Evolutionary conservation across 2,329 filamentous ascomycete genomes (phyloP), one percentile per base, ranked within the genome.

Genomic region (Stagonosporopsis rhizophila): DNA sequence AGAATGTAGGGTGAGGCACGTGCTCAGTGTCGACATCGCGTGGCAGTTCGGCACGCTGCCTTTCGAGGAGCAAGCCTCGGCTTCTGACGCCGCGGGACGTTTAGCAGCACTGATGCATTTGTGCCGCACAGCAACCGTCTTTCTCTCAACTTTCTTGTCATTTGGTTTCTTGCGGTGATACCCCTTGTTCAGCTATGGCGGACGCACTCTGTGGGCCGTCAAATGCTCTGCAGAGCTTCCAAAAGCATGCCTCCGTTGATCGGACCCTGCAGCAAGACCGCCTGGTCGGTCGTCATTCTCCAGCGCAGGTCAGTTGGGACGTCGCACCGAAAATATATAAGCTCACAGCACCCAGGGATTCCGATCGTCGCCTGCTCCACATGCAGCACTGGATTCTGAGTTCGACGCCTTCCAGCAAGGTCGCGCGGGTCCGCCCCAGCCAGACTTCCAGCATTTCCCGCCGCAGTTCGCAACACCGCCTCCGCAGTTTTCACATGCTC

Each of bases 181-280:
- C 57, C 57, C 44, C 41, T 54, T 59, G 32, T 42, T 44, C 35
- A 57, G 79, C 62, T 66, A 90, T 90, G 87, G 81, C 85, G 48
- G 87, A 90, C 68, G 82, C 84, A 65, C 79, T 90, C 52, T 93
- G 90, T 73, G 89, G 90, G 56, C 89, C 89, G 17, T 90, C 89
- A 12, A 92, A 90, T 75, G 83, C 89, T 60, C 83, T 91, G 48
- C 89, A 91, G 75, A 88, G 84, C 69, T 86, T 92, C 71, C 84
- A 89, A 67, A 87, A 89, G 67, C 89, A 92, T 74, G 79, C 85
- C 11, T 82, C 87, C 44, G 82, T 85, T 60, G 89, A 92, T 71
- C 82, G 88, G 51, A 87, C 87, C 9, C 80, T 89, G 44, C 89
- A 92, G 70, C 90, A 91, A 74, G 90, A 92, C 75, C 87, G 88